Conservation (phyloP, 2,329 filamentous ascomycete genomes). For the Pseudonectria buxi region DNA sequence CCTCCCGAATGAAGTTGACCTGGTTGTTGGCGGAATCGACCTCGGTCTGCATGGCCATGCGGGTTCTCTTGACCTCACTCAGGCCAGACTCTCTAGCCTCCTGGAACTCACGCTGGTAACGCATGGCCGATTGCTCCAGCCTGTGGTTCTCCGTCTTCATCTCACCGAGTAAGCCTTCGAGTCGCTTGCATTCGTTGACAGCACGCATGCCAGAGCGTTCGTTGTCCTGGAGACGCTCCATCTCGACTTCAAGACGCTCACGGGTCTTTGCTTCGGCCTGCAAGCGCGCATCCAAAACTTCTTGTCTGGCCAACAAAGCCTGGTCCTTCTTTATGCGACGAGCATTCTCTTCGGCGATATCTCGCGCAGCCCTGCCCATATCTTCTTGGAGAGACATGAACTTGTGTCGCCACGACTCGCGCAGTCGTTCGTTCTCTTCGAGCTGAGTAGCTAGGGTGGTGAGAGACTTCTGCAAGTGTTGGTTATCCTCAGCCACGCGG, state of each 20-base stretch:
- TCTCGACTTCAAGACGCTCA: conserved; percentile 59
- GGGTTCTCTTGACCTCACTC: conserved; percentile 73
- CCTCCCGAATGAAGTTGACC: conserved; percentile 73
- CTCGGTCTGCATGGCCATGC: conserved; percentile 71
- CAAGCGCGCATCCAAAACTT: conserved; percentile 70
- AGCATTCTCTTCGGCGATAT: conserved; percentile 77
- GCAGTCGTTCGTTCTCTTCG: conserved; percentile 77
- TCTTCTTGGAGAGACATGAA: conserved; percentile 82
- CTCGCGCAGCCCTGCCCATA: conserved; percentile 70
- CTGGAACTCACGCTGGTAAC: conserved; percentile 74
- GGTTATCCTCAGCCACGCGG: conserved; percentile 53
- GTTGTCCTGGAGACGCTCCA: conserved; percentile 57
- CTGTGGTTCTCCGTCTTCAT: conserved; percentile 62
- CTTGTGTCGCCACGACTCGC: conserved; percentile 77
- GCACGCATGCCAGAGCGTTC: conserved; percentile 61
- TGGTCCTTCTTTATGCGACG: conserved; percentile 73
- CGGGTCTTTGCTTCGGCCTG: conserved; percentile 67
- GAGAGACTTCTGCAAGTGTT: conserved; percentile 66
- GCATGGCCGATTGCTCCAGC: conserved; percentile 60
- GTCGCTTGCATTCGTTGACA: conserved; percentile 53
- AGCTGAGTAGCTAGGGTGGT: conserved; percentile 70
- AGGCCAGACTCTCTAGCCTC: conserved; percentile 75
- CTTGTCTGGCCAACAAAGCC: conserved; percentile 69
- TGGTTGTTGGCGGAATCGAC: conserved; percentile 79
- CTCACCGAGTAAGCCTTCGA: conserved; percentile 49